Base-by-base conservation (phyloP, 768 basidiomycete species). In the Leccinum boreale region DNA sequence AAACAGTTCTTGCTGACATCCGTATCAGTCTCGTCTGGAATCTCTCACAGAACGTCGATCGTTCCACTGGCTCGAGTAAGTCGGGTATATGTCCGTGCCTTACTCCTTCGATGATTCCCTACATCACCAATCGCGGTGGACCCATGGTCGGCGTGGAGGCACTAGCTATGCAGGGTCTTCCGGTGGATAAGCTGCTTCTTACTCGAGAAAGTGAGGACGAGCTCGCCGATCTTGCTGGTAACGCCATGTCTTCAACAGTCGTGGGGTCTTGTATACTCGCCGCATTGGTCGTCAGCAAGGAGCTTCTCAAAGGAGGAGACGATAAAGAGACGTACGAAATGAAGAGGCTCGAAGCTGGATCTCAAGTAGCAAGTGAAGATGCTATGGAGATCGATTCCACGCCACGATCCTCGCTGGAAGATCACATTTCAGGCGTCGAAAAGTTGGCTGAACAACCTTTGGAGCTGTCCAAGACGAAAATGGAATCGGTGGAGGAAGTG, bases 181-280 rank as follows among this genome's bases (percentile, higher is more conserved):
- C 95, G 0, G 86, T 96, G 31, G 90, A 96, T 72, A 90, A 94
- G 70, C 80, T 98, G 2, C 80, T 97, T 19, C 80, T 98, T 54
- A 97, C 95, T 2, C 87, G 93, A 52, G 95, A 98, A 74, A 92
- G 84, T 17, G 91, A 95, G 70, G 95, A 97, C 71, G 89, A 98
- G 58, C 79, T 98, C 7, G 92, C 94, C 3, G 94, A 97, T 72
- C 79, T 98, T 15, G 94, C 95, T 19, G 95, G 95, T 2, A 98
- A 98, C 67, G 95, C 95, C 58, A 98, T 98, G 95, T 94, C 94
- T 1, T 92, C 94, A 5, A 97, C 95, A 1, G 95, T 97, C 24
- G 94, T 98, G 29, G 95, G 95, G 1, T 83, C 92, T 3, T 88
- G 92, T 61, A 91, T 97, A 61, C 75, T 96, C 55, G 86, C 89